Evolutionary conservation across 352 stramenopile genomes (phyloP), one percentile per base, ranked within the genome.

Genomic region (Phytophthora pini): DNA sequence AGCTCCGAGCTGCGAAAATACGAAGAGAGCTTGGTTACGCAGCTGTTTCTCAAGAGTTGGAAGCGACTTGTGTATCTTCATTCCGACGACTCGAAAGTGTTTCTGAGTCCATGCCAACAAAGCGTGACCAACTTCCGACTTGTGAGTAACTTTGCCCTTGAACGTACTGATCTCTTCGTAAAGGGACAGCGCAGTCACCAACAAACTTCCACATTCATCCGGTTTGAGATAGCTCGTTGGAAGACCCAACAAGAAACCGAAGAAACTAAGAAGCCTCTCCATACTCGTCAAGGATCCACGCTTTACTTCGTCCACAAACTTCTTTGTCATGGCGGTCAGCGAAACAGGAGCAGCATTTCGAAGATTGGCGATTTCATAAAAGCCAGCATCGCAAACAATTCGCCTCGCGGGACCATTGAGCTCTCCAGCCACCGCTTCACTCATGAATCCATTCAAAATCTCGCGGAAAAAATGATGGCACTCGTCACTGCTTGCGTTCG

Each of bases 331-430:
- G 6, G 58, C n/a, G 10, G 59, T 65, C 20, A 93, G 63, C 9
- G 87, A 78, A 8, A 36, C 24, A 0, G 84, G 55, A 1, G 80
- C 80, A 39, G 85, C 70, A 1, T 59, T 45, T 10, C 74, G 75
- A 54, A 94, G 65, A 22, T 62, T 69, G 17, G 44, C 31, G 45
- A 96, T 94, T 45, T 96, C 88, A 68, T 94, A 96, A 59, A 96
- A 94, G 3, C 70, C 80, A 10, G 88, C 88, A 54, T 94, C 88
- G 39, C 71, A 69, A 56, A 94, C 60, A 49, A 89, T 85, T 3
- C 79, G 79, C 15, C 27, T 68, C 12, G 81, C 70, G 12, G 76
- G 51, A 12, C 57, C 54, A 40, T 80, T 62, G 8, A 61, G 32
- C 2, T 60, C 49, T 0, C 46, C 52, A 2, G 39, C 32, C 22